Evolutionary conservation across 768 basidiomycete species (phyloP).

Genomic region (Termitomyces sp.): DNA sequence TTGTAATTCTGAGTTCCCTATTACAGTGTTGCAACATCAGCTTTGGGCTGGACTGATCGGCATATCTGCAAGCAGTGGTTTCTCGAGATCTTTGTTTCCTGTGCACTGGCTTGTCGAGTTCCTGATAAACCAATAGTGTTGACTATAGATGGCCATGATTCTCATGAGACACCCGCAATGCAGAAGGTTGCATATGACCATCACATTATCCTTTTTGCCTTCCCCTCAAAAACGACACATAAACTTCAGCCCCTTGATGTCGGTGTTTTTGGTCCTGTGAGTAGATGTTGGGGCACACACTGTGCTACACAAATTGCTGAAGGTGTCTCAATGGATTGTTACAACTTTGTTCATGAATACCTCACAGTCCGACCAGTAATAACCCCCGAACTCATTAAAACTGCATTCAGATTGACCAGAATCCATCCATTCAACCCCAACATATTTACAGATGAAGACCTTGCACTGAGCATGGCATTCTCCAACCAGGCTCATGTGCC

Average conservation of each 20-base stretch:
- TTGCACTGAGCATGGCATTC: neutral
- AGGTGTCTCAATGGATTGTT: neutral
- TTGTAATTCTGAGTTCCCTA: too few species aligned
- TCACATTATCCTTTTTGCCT: slow-evolving; percentile 29
- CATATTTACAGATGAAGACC: neutral
- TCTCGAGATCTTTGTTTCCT: neutral
- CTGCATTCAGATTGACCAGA: neutral
- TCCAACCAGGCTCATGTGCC: neutral
- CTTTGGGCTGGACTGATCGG: neutral
- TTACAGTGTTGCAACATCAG: neutral
- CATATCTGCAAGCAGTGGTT: neutral
- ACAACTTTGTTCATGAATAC: slow-evolving; percentile 1
- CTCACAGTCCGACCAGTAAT: neutral
- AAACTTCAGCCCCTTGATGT: slow-evolving; percentile 42
- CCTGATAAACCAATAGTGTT: neutral
- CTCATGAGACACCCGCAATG: neutral
- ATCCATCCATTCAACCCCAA: neutral
- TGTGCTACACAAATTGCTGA: neutral
- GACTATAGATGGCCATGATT: neutral
- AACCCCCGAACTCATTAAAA: neutral
- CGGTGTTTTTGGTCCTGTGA: slow-evolving; percentile 33
- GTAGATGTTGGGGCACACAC: slow-evolving; percentile 7
- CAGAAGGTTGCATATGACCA: slow-evolving; percentile 6
- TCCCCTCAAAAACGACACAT: slow-evolving; percentile 41
- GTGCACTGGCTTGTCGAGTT: neutral